phyloP scores from a whole-genome alignment of 805 yeast species.

The Priceomyces castillae region DNA sequence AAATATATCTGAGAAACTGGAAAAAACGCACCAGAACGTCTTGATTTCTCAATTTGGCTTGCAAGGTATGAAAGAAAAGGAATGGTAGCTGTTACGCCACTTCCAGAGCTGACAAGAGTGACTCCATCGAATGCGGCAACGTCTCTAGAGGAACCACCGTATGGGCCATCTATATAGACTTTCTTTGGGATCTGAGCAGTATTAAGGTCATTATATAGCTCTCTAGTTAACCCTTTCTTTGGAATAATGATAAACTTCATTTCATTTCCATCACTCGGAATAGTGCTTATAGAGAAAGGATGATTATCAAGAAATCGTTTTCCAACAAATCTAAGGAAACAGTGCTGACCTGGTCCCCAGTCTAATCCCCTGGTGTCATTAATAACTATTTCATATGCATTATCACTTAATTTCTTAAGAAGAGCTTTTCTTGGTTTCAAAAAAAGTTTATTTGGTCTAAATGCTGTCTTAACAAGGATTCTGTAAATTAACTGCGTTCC shows the following conservation, averaged over 20 bases:
- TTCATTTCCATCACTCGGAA: conserved; percentile 20
- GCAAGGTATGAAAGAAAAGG: conserved; percentile 38
- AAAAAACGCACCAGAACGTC: conserved; percentile 10
- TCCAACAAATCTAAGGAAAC: conserved; percentile 47
- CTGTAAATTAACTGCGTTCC: conserved; percentile 47
- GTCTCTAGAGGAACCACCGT: conserved; percentile 54
- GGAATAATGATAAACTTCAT: conserved; percentile 47
- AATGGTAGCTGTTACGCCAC: conserved; percentile 50
- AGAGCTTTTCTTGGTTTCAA: conserved; percentile 37
- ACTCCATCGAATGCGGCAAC: conserved; percentile 43
- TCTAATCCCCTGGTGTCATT: conserved; percentile 29
- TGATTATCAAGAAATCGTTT: conserved; percentile 48
- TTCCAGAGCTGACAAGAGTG: conserved; percentile 46
- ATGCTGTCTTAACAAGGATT: conserved; percentile 42
- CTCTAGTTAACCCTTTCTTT: conserved; percentile 45
- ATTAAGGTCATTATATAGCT: conserved; percentile 29
- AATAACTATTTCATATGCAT: conserved; percentile 35
- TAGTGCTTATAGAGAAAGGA: conserved; percentile 51
- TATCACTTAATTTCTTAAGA: conserved; percentile 21
- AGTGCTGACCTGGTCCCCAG: conserved; percentile 59
- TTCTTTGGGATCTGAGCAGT: conserved; percentile 23
- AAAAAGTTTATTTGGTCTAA: conserved; percentile 42
- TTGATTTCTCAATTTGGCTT: conserved; percentile 13
- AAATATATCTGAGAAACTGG: conserved; percentile 32
- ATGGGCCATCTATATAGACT: conserved; percentile 54